phyloP scores from a whole-genome alignment of 1,284 basidiomycete species.

The Phenoliferia sp. region DNA sequence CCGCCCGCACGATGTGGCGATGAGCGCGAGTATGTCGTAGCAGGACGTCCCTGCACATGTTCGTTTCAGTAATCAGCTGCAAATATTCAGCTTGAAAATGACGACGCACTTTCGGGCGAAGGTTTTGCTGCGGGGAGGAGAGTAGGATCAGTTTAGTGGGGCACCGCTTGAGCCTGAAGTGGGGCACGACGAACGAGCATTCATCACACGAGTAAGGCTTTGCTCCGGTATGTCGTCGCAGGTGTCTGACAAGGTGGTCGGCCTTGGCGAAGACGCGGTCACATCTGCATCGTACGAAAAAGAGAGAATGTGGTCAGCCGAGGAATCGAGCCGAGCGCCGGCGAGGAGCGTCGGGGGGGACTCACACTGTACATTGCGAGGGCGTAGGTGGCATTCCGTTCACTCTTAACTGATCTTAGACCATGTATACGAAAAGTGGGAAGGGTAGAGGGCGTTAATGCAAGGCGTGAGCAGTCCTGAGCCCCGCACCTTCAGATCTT shows the following conservation, averaged over 20 bases:
- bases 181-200: neutral
- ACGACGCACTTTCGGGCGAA: neutral
- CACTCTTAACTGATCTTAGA: no score
- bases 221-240: neutral
- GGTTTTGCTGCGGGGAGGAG: neutral
- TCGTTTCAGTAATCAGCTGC: neutral
- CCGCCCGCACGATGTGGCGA: neutral
- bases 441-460: no score
- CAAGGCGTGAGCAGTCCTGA: no score
- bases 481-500: no score
- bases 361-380: neutral
- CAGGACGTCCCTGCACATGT: neutral
- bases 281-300: neutral
- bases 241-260: neutral
- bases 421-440: no score
- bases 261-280: neutral
- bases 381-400: no score
- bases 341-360: neutral
- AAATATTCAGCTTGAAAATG: neutral
- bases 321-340: neutral
- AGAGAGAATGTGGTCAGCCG: neutral
- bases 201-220: neutral
- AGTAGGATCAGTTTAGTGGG: neutral
- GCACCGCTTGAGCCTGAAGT: neutral
- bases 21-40: neutral